Base-by-base conservation (phyloP, 2,329 filamentous ascomycete genomes). In the Penicillium sp. region DNA sequence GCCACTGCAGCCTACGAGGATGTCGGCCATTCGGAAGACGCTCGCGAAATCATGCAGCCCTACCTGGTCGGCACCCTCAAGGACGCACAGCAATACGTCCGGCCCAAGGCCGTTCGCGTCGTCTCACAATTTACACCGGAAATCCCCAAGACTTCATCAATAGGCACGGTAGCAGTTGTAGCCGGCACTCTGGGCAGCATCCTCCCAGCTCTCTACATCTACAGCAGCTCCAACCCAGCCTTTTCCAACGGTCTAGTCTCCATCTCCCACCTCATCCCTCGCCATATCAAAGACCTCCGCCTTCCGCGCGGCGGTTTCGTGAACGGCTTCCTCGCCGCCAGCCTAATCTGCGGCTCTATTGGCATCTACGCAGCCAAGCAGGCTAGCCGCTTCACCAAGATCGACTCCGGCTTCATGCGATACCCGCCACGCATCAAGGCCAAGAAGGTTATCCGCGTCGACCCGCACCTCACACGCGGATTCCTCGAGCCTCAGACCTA, bases 401-500 rank as follows among this genome's bases (percentile, higher is more conserved):
- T 71, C 35, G 62, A 71, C 15, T 68, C 69, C 17, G 69, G 68
- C 5, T 71, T 71, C 59, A 63, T 63, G 28, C 62, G 58, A n/a
- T 71, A 69, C 70, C 47, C 63, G 70, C 79, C 25, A 57, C 79
- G 78, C 62, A 74, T 76, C 55, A 81, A 79, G 57, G 66, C 78
- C 34, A 57, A 52, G 17, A 57, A 57, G 48, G 48, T 72, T 73
- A 3, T 78, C 72, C 61, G 62, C 71, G 25, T 68, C 73, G 35
- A 81, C 43, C 73, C 76, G 4, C 75, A 81, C 28, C 67, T 74
- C 56, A 67, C 74, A 17, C 48, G 39, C 10, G 55, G 48, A 4
- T 83, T 82, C 71, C 75, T 86, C 22, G 78, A 84, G 43, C 76
- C 83, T 0, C 73, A 79, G 20, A 73, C 74, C n/a, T 86, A 81